Base-by-base conservation (phyloP, 805 yeast species). In the Kazachstania bromeliacearum region DNA sequence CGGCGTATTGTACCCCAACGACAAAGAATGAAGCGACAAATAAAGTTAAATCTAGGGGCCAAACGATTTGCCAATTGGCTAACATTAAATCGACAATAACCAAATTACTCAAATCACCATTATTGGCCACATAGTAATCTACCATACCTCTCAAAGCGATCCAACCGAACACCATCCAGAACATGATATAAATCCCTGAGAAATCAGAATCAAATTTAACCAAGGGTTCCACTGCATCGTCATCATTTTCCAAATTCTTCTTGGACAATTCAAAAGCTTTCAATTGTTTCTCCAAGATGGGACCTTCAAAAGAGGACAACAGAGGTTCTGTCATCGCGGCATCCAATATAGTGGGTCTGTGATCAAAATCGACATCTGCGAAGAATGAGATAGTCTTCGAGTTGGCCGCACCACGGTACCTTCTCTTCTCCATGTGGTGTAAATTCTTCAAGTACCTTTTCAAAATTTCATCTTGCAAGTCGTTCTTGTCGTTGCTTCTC, bases 111-210 rank as follows among this genome's bases (percentile, higher is more conserved):
- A 53, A 40, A 26, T 43, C 47, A 8, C 78, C 75, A 16, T 50
- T 42, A 33, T 69, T 52, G 21, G 54, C 53, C 5, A 69, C 44
- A 47, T 71, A 71, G 45, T 79, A 73, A 39, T 74, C 70, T 13
- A 78, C 63, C 7, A 76, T 48, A 17, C 71, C 70, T 37, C 75
- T 73, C 19, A 77, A 46, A 36, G 76, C 69, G 29, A 70, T 55
- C 40, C 79, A 66, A 15, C 71, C 76, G 3, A 77, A 69, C 2
- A 73, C 71, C 37, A 83, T 62, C 95, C 95, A 85, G 44, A 78
- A 76, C 36, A 85, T 68, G 5, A 85, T 78, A 56, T 77, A 92
- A 40, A 92, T 75, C 34, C 97, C 97, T 45, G 72, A 76, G 53
- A 83, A 87, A 37, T 48, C 35, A 5, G 41, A 38, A 3, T 30